Evolutionary conservation across 129 eudicot genomes (phyloP).

Genomic region (Lonicera japonica): DNA sequence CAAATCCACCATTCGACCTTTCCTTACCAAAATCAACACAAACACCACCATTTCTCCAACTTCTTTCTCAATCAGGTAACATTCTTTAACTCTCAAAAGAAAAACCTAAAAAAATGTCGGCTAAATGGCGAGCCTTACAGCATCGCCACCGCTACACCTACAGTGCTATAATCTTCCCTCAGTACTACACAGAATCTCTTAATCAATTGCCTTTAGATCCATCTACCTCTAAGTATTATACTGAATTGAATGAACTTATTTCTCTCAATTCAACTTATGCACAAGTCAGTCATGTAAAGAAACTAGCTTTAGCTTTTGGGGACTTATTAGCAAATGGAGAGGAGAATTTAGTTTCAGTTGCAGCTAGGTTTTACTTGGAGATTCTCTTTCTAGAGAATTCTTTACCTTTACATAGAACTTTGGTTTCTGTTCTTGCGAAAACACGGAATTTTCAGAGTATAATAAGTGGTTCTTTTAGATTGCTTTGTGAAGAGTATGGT

Average conservation of each 20-base stretch:
- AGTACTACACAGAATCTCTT: conserved; percentile 44
- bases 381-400: conserved; percentile 80
- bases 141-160: conserved; percentile 97
- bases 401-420: conserved; percentile 58
- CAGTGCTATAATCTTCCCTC: conserved; percentile 79
- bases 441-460: conserved; percentile 31
- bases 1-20: too few relatives aligned
- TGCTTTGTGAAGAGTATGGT: conserved; percentile 69
- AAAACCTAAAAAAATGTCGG: conserved; percentile 52
- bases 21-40: too few relatives aligned
- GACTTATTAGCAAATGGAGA: conserved; percentile 36
- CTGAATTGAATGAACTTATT: conserved; percentile 42
- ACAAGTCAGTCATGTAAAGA: conserved; percentile 69
- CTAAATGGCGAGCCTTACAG: conserved; percentile 94
- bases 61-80: not conserved
- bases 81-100: not conserved
- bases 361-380: conserved; percentile 62
- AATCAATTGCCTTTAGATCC: conserved; percentile 20
- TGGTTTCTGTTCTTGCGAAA: conserved; percentile 66
- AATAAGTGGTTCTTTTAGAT: conserved; percentile 43
- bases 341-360: conserved; percentile 29
- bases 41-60: not conserved
- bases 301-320: conserved; percentile 49
- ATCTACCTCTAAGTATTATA: conserved; percentile 22
- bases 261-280: conserved; percentile 79